Conservation (phyloP, 495 filamentous ascomycete genomes). For the Jackrogersella multiformis region DNA sequence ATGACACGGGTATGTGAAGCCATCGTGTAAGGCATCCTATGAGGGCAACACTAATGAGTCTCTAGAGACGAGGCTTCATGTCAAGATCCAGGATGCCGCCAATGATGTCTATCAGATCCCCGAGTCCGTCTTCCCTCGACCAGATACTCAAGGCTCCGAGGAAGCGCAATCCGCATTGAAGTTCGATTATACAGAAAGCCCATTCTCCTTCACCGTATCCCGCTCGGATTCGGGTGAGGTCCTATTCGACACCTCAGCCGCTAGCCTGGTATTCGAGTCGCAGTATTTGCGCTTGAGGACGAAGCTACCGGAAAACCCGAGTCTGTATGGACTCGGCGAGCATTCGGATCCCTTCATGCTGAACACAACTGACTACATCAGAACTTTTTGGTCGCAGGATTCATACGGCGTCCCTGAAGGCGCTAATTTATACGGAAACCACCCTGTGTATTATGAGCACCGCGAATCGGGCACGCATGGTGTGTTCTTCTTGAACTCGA, state of each 20-base stretch:
- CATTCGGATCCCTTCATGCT: slow-evolving; percentile 77
- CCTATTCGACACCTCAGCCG: slow-evolving; percentile 80
- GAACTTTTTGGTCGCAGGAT: slow-evolving; percentile 85
- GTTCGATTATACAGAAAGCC: slow-evolving; percentile 71
- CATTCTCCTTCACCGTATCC: slow-evolving; percentile 81
- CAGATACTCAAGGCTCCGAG: slow-evolving; percentile 46
- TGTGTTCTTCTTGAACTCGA: slow-evolving; percentile 83
- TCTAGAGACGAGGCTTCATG: slow-evolving; percentile 77
- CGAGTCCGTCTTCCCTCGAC: slow-evolving; percentile 72
- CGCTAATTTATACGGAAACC: slow-evolving; percentile 83
- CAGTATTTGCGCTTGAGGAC: slow-evolving; percentile 79
- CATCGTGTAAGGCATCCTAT: background rate
- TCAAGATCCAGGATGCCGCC: slow-evolving; percentile 81
- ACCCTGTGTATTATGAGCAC: slow-evolving; percentile 87
- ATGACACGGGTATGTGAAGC: slow-evolving; percentile 71
- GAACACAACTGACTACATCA: slow-evolving; percentile 75
- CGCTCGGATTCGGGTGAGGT: slow-evolving; percentile 70
- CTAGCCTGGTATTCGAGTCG: slow-evolving; percentile 76
- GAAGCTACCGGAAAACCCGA: slow-evolving; percentile 69
- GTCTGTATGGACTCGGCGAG: slow-evolving; percentile 81
- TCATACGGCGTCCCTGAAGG: slow-evolving; percentile 61
- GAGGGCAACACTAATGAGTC: slow-evolving; percentile 19
- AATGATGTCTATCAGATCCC: slow-evolving; percentile 83
- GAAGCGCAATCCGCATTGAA: slow-evolving; percentile 60
- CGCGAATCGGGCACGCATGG: slow-evolving; percentile 76